Evolutionary conservation across 2,329 filamentous ascomycete genomes (phyloP).

Genomic region (Hymenoscyphus salicellus): DNA sequence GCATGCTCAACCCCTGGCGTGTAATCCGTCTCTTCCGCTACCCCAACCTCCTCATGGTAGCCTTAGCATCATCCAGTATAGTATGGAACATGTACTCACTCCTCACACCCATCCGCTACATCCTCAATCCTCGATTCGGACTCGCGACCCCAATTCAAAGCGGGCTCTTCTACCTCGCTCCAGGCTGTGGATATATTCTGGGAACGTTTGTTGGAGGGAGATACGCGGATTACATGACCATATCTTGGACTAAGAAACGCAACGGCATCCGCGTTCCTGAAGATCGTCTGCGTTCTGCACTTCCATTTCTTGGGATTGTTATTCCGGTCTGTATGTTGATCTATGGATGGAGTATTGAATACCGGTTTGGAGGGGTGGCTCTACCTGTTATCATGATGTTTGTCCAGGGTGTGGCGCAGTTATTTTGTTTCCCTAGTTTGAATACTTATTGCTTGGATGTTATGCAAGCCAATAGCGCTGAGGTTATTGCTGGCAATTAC

Average conservation of each 20-base stretch:
- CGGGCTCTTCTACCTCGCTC: constrained; percentile 72
- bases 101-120: constrained; percentile 67
- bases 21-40: constrained; percentile 64
- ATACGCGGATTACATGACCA: constrained; percentile 66
- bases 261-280: constrained; percentile 61
- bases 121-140: constrained; percentile 71
- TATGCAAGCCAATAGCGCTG: constrained; percentile 66
- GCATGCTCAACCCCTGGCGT: constrained; percentile 64
- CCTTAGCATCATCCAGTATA: constrained; percentile 58
- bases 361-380: constrained; percentile 49
- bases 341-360: constrained; percentile 62
- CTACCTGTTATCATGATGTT: constrained; percentile 72
- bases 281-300: constrained; percentile 60
- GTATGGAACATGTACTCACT: constrained; percentile 76
- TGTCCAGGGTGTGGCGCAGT: constrained; percentile 67
- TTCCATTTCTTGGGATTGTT: constrained; percentile 55
- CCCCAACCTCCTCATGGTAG: constrained; percentile 63
- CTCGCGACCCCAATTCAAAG: constrained; percentile 64
- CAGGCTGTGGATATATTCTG: constrained; percentile 65
- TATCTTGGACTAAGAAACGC: constrained; percentile 59
- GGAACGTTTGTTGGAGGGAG: constrained; percentile 73
- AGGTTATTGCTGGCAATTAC: constrained; percentile 79
- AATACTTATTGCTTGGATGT: constrained; percentile 84
- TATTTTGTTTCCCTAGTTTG: constrained; percentile 72
- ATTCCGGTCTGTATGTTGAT: constrained; percentile 64